Evolutionary conservation across 75 land plant genomes (phyloP).

Genomic region (Cunninghamia lanceolata): DNA sequence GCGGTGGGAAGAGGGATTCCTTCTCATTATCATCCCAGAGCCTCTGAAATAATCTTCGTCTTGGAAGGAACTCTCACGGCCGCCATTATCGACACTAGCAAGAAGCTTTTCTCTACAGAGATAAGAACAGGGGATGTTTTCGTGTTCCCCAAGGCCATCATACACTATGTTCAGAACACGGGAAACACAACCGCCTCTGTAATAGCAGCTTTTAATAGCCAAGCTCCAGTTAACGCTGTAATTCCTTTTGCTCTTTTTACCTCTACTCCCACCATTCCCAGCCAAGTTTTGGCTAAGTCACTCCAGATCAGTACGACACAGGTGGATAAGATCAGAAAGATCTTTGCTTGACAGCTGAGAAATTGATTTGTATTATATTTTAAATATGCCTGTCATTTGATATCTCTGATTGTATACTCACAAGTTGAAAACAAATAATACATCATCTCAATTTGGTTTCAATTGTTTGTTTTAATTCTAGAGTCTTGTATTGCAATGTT

Average conservation of each 20-base stretch:
- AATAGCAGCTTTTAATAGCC: background rate
- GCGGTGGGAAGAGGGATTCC: slow-evolving; percentile 29
- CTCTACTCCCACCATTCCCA: background rate
- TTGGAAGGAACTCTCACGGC: slow-evolving; percentile 18
- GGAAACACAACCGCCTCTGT: background rate
- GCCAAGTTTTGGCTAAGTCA: background rate
- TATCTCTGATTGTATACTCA: no score
- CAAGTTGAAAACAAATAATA: no score
- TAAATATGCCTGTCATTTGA: no score
- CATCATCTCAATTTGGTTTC: no score
- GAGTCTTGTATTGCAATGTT: no score
- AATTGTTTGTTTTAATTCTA: no score
- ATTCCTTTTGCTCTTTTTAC: background rate
- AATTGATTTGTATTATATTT: background rate
- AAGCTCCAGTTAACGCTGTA: background rate
- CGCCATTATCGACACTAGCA: slow-evolving; percentile 22
- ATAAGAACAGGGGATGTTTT: slow-evolving; percentile 33
- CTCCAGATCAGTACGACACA: background rate
- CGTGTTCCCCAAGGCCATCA: slow-evolving; percentile 31
- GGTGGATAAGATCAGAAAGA: background rate
- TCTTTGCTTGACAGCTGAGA: background rate
- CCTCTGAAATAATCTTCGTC: slow-evolving; percentile 29
- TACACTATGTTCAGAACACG: slow-evolving; percentile 29
- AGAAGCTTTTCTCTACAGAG: slow-evolving; percentile 16
- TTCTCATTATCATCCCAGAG: slow-evolving; percentile 44